phyloP scores from a whole-genome alignment of 2,329 filamentous ascomycete genomes.

The Drechslerella coelobrocha region DNA sequence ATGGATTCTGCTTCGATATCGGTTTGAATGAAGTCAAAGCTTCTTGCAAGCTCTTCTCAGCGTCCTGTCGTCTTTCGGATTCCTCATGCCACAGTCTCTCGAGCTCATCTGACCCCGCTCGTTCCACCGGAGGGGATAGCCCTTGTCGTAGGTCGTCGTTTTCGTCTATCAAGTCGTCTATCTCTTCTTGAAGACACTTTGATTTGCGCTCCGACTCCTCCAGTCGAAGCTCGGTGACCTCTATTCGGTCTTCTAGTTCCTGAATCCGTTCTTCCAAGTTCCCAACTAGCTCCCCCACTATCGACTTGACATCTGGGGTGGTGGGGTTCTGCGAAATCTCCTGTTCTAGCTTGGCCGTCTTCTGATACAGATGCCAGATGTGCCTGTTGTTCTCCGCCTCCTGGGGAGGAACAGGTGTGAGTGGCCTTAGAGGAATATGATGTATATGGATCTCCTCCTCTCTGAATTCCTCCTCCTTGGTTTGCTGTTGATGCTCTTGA shows the following conservation, averaged over 20 bases:
- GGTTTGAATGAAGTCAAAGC: conserved; percentile 34
- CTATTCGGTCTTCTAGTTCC: conserved; percentile 35
- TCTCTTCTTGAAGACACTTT: conserved; percentile 36
- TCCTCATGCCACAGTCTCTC: conserved; percentile 31
- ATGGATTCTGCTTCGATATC: conserved; percentile 48
- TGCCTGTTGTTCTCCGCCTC: conserved; percentile 46
- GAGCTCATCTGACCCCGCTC: conserved; percentile 22
- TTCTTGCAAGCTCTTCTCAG: conserved; percentile 36
- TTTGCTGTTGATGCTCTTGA: conserved; percentile 16
- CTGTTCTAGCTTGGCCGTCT: conserved; percentile 44
- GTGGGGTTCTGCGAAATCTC: conserved; percentile 45
- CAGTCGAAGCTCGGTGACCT: conserved; percentile 32
- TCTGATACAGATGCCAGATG: conserved; percentile 50
- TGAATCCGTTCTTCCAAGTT: conserved; percentile 34
- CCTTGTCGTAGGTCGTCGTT: conserved; percentile 35
- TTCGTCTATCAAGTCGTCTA: conserved; percentile 39
- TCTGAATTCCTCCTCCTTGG: conserved; percentile 12
- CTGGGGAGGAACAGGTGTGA: conserved; percentile 36
- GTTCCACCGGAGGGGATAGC: conserved; percentile 16
- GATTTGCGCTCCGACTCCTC: conserved; percentile 39
- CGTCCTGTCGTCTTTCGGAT: conserved; percentile 20
- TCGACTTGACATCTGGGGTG: conserved; percentile 31
- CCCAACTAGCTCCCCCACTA: conserved; percentile 26
- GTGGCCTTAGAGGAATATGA: conserved; percentile 23
- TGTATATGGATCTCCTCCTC: conserved; percentile 24